Percentiles rank a stretch among this genome's conserved stretches.
phyloP scores from a whole-genome alignment of 2,329 filamentous ascomycete genomes.

The Coniochaeta sp. region DNA sequence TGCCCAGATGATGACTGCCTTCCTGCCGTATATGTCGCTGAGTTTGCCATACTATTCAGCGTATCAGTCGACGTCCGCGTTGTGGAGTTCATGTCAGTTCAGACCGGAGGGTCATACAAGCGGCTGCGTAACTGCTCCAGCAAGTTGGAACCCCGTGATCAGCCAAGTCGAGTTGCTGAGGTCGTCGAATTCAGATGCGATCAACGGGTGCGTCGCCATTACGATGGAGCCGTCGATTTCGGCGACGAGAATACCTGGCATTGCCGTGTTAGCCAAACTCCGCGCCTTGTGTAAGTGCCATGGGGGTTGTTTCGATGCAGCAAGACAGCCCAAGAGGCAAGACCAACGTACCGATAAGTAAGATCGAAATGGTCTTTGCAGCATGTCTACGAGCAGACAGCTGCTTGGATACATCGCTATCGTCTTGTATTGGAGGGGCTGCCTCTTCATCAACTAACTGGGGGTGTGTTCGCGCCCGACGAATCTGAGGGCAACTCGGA shows the following conservation, averaged over 20 bases:
- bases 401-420: not conserved
- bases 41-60: slow-evolving; percentile 42
- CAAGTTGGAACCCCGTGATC: slow-evolving; percentile 44
- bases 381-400: slow-evolving; percentile 7
- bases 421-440: not conserved
- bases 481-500: not conserved
- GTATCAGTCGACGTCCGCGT: not conserved
- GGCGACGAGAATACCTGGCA: slow-evolving; percentile 54
- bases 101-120: slow-evolving; percentile 32
- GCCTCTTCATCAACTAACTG: not conserved
- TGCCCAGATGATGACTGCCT: slow-evolving; percentile 37
- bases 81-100: not conserved
- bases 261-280: not conserved
- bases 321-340: no score
- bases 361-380: slow-evolving; percentile 13
- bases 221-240: slow-evolving; percentile 59
- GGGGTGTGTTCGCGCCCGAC: not conserved
- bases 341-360: slow-evolving; percentile 13
- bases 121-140: slow-evolving; percentile 43
- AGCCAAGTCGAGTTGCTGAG: slow-evolving; percentile 52
- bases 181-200: slow-evolving; percentile 53
- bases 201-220: slow-evolving; percentile 56
- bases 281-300: not conserved
- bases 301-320: not conserved
- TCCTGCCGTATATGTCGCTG: slow-evolving; percentile 51